Evolutionary conservation across 2,329 filamentous ascomycete species (phyloP), one percentile per base, ranked within the genome.

Genomic region (Diaporthe citri): DNA sequence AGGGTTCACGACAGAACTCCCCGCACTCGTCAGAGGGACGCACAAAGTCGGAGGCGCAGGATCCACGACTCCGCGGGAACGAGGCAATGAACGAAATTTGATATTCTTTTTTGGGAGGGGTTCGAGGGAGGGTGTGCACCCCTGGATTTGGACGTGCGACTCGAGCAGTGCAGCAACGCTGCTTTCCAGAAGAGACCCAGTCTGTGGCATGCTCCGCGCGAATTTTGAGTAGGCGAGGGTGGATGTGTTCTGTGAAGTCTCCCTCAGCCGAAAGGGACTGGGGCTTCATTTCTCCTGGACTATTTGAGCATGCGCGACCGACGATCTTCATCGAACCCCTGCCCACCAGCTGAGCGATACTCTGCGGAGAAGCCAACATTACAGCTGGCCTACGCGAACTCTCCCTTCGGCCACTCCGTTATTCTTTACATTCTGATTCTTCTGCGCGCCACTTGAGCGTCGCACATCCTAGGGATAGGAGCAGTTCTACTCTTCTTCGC

Each of bases 1-100:
- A 83, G 70, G 76, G 79, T 71, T 82, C 82, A 52, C 80, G 80
- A 66, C 79, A 79, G 67, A 80, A 77, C 71, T 83, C 83, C 31
- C 82, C 83, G 62, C 78, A 78, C 71, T 79, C 77, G 72, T 80
- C 80, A 56, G 84, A 85, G 60, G 83, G 84, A 77, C 82, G 82
- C 77, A 77, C 79, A 77, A 81, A 74, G 81, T 81, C 78, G 80
- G 82, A 79, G 78, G 78, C 75, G 75, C 78, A 78, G 80, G 80
- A 80, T 79, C 82, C 77, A 64, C 80, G 78, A 79, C 79, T 79
- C 80, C 80, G 78, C 78, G 80, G 77, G 78, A 78, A 78, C 76
- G 79, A 77, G 79, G 80, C 76, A 79, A 80, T 77, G 78, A 81
- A 72, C 80, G 78, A 81, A 78, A 78, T 75, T 79, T 80, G 79